Conservation (phyloP, 2,329 filamentous ascomycete genomes). For the Ascosphaera pollenicola region DNA sequence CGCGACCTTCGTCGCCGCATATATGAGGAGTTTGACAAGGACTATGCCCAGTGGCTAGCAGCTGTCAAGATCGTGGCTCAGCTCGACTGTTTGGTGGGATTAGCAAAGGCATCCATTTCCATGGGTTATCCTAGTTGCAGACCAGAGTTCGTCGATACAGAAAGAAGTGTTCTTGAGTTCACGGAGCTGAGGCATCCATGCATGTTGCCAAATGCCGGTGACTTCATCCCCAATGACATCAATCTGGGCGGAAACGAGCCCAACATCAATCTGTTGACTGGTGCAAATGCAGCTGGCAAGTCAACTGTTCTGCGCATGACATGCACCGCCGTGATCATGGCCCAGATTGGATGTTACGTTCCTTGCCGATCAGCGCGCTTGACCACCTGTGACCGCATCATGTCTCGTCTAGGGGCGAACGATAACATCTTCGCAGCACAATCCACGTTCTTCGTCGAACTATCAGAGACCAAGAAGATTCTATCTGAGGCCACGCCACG, state of each 20-base stretch:
- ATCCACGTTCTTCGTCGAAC: conserved; percentile 93
- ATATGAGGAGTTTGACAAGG: conserved; percentile 67
- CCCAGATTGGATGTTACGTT: conserved; percentile 84
- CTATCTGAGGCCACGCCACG: conserved; percentile 80
- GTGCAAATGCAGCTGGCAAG: conserved; percentile 93
- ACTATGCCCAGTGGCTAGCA: conserved; percentile 67
- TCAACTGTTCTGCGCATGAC: conserved; percentile 94
- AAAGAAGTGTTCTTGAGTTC: conserved; percentile 77
- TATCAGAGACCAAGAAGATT: conserved; percentile 97
- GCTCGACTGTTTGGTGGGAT: conserved; percentile 81
- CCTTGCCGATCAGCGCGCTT: conserved; percentile 63
- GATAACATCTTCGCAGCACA: conserved; percentile 98
- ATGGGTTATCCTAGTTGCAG: conserved; percentile 75
- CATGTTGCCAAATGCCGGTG: conserved; percentile 68
- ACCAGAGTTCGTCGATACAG: conserved; percentile 48
- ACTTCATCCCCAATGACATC: conserved; percentile 94
- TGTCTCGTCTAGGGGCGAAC: conserved; percentile 92
- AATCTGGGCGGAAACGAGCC: conserved; percentile 57
- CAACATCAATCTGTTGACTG: conserved; percentile 80
- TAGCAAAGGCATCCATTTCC: conserved; percentile 68
- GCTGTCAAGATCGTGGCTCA: conserved; percentile 82
- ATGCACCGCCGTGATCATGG: conserved; percentile 91
- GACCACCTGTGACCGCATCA: conserved; percentile 89
- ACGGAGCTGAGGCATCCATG: conserved; percentile 85
- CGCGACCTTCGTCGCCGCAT: conserved; percentile 69